Percentiles rank a stretch among this genome's conserved stretches.
These are phyloP conservation scores for Neofusicoccum sp. DNA, from an alignment of 2,329 filamentous ascomycete species.

Conservation along the genomic window DNA sequence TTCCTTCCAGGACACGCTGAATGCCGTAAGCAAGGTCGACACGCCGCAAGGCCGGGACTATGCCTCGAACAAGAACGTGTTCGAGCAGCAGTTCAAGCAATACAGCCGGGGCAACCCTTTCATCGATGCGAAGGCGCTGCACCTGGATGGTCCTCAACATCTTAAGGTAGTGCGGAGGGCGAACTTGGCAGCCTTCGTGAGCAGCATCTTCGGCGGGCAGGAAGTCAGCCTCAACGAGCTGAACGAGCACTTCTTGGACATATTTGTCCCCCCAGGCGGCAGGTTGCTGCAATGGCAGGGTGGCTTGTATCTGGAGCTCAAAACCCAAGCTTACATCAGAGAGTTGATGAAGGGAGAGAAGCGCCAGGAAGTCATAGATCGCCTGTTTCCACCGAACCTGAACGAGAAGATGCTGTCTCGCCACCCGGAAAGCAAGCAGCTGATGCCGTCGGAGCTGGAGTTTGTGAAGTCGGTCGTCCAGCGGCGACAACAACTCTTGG, in stretches of 20 bases:
- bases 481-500: slow-evolving; percentile 57
- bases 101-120: slow-evolving; percentile 59
- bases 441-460: slow-evolving; percentile 59
- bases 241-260: slow-evolving; percentile 62
- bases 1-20: slow-evolving; percentile 56
- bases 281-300: slow-evolving; percentile 60
- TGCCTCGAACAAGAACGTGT: slow-evolving; percentile 59
- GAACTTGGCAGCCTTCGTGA: slow-evolving; percentile 64
- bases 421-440: slow-evolving; percentile 51
- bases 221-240: slow-evolving; percentile 64
- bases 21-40: slow-evolving; percentile 55
- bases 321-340: slow-evolving; percentile 63
- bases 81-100: slow-evolving; percentile 60
- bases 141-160: slow-evolving; percentile 49
- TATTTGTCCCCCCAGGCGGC: slow-evolving; percentile 60
- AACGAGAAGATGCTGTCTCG: slow-evolving; percentile 53
- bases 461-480: slow-evolving; percentile 37
- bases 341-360: slow-evolving; percentile 49
- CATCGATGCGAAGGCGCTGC: slow-evolving; percentile 53
- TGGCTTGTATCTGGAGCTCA: slow-evolving; percentile 61
- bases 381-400: slow-evolving; percentile 59
- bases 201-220: slow-evolving; percentile 61
- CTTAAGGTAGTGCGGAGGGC: slow-evolving; percentile 53
- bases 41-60: slow-evolving; percentile 62
- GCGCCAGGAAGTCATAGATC: slow-evolving; percentile 53